Base-by-base conservation (phyloP, 352 stramenopile genomes). In the Saprolegnia parasitica region DNA sequence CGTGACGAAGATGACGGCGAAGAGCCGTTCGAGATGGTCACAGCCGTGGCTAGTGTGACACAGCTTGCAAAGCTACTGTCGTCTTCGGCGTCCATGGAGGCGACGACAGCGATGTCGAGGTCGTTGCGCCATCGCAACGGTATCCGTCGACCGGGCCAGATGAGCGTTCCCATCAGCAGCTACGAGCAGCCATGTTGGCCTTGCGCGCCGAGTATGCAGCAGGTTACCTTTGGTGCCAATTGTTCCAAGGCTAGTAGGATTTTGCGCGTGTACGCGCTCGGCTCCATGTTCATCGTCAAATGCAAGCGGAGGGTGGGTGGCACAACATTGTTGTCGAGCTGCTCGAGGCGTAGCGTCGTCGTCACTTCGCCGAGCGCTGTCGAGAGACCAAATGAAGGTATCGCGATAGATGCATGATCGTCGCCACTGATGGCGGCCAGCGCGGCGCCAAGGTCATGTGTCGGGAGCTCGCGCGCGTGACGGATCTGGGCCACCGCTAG, bases 41-140 rank as follows among this genome's bases (percentile, higher is more conserved):
- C 21, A 29, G 11, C 66, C 21, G 20, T 6, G 24, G 71, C 61
- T 5, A 67, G 64, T 0, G 46, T 37, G 60, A 86, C 86, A 37
- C 21, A 72, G 18, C 88, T 55, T 9, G 65, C 55, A 20, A 89
- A 54, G 21, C 37, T 54, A 5, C 29, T 35, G 29, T 35, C 8
- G 81, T 77, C 1, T 24, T 32, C 23, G 52, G 75, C 0, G 71
- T 71, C 15, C 87, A 24, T 18, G 72, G 52, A 60, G 54, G 20
- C 65, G 16, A 66, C 79, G 84, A 23, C 78, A 89, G 15, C 85
- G 77, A 11, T 60, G 67, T 2, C 81, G 68, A 58, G 65, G 10
- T 21, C 26, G 46, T 88, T 86, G 61, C 89, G 61, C 83, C 85
- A 91, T 15, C 56, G 63, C 13, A 91, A 50, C 0, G 68, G 73